Evolutionary conservation across 1,284 basidiomycete species (phyloP).

Genomic region (Naganishia liquefaciens): DNA sequence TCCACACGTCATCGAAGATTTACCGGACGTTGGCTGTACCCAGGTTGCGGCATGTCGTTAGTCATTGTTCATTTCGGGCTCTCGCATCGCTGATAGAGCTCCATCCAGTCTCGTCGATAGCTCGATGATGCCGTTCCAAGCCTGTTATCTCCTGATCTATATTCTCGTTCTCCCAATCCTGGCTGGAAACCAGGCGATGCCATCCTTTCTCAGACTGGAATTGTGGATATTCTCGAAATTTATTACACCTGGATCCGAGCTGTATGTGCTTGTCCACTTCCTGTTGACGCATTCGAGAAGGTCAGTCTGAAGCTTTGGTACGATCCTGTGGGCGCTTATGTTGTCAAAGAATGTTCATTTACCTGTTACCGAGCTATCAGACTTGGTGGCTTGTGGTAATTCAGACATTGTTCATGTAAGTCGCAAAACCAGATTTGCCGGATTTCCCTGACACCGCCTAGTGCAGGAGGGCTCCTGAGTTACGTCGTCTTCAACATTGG

Average conservation of each 20-base stretch:
- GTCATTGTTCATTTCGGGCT: neutral
- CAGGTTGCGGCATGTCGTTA: conserved; percentile 26
- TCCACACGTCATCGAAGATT: neutral
- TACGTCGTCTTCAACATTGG: conserved; percentile 44
- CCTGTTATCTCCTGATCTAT: conserved; percentile 42
- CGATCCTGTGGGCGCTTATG: neutral
- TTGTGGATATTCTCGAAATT: conserved; percentile 45
- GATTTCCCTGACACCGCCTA: conserved; percentile 25
- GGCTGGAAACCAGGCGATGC: conserved; percentile 45
- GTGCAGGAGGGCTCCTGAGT: conserved; percentile 39
- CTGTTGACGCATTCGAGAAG: conserved; percentile 44
- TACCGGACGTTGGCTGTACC: too few relatives aligned
- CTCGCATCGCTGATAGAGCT: neutral
- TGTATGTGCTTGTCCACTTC: conserved; percentile 44
- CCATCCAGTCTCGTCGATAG: conserved; percentile 39
- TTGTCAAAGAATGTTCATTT: conserved; percentile 44
- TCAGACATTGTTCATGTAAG: conserved; percentile 41
- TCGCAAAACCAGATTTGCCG: neutral
- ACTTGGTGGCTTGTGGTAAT: conserved; percentile 45
- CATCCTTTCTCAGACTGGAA: conserved; percentile 41
- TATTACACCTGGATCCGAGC: conserved; percentile 36
- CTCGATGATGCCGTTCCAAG: conserved; percentile 40
- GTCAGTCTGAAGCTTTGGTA: conserved; percentile 33
- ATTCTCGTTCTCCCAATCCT: conserved; percentile 40
- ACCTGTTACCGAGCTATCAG: conserved; percentile 47